Evolutionary conservation across 768 basidiomycete genomes (phyloP), one percentile per base, ranked within the genome.

Genomic region (Auricularia sp.): DNA sequence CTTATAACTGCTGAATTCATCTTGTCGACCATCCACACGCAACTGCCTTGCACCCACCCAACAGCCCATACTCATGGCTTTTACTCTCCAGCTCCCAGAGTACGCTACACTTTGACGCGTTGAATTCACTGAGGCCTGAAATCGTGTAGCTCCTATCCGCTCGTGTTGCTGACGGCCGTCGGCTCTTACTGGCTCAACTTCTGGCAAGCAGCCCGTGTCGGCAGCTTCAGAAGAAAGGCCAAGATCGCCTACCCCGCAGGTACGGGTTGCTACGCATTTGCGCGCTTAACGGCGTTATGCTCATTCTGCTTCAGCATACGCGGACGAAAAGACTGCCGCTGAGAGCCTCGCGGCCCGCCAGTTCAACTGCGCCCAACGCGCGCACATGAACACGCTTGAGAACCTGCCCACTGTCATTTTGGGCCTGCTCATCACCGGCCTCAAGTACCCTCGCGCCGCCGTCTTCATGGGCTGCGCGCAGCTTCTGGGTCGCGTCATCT

Each of bases 401-500:
- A 29, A 33, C 36, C 10, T 64, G n/a, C 62, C 62, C 29, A 4
- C 5, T 8, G 47, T 66, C 33, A 36, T 64, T 29, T 8, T 59
- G 7, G 56, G 78, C 21, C 81, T 82, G 3, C 36, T 78, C 23
- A 68, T 83, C 12, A 70, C 76, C 18, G 77, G 77, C 7, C 61
- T 82, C 23, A 76, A 72, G 56, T 74, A 74, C 66, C 83, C 83
- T 2, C 67, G 70, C 10, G 61, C 72, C 35, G 80, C 83, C 18
- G 79, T 81, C 18, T 67, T 73, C 7, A 66, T 74, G 36, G 78
- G 81, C 42, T 79, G 71, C n/a, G 21, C 68, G 10, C 83, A 79
- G 74, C 68, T 75, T 33, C 3, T 77, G 4, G 65, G 70, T 14
- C 81, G 83, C 23, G 36, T 83, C 18, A 14, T 78, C 23, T 84